A percentile compares a stretch with the other conserved stretches of the same genome.
Conservation (phyloP, 495 filamentous ascomycete genomes). For the Lophium mytilinum region DNA sequence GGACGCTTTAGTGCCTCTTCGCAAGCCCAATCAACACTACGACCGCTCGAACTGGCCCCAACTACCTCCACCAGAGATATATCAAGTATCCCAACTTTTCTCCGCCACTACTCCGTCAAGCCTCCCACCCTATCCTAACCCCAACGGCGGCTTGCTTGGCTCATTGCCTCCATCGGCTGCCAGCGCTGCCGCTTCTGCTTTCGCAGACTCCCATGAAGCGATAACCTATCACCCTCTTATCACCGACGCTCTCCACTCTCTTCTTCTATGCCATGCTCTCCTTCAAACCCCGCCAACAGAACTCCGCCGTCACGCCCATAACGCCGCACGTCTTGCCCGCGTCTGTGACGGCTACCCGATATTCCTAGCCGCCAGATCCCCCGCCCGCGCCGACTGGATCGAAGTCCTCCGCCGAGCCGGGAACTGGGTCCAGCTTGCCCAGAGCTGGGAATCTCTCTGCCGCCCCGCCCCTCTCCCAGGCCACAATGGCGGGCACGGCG, state of each 20-base stretch:
- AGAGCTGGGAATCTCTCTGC: constrained; percentile 63
- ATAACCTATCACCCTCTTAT: constrained; percentile 74
- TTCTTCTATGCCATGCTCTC: constrained; percentile 65
- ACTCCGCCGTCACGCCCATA: constrained; percentile 65
- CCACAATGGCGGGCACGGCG: constrained; percentile 7
- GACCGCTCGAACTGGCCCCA: constrained; percentile 29
- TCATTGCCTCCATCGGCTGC: constrained; percentile 4
- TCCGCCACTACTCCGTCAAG: constrained; percentile 30
- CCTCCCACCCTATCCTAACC: constrained; percentile 30
- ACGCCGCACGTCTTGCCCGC: constrained; percentile 64
- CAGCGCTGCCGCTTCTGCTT: constrained; percentile 22
- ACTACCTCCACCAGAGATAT: constrained; percentile 33
- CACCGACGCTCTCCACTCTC: constrained; percentile 63
- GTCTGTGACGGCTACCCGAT: constrained; percentile 72
- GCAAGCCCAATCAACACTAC: constrained; percentile 18
- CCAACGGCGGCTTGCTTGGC: background rate
- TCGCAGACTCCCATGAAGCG: constrained; percentile 49
- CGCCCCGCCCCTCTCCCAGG: constrained; percentile 56
- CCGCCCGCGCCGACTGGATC: constrained; percentile 69
- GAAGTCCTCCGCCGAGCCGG: constrained; percentile 57
- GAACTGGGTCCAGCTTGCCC: constrained; percentile 56
- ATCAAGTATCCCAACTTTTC: constrained; percentile 35
- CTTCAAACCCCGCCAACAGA: constrained; percentile 67
- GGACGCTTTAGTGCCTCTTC: constrained; percentile 29
- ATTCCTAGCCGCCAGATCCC: constrained; percentile 64